These are phyloP conservation scores for Brachypodium distachyon DNA, from an alignment of 202 grass and related monocot species.

Conservation along the genomic window DNA sequence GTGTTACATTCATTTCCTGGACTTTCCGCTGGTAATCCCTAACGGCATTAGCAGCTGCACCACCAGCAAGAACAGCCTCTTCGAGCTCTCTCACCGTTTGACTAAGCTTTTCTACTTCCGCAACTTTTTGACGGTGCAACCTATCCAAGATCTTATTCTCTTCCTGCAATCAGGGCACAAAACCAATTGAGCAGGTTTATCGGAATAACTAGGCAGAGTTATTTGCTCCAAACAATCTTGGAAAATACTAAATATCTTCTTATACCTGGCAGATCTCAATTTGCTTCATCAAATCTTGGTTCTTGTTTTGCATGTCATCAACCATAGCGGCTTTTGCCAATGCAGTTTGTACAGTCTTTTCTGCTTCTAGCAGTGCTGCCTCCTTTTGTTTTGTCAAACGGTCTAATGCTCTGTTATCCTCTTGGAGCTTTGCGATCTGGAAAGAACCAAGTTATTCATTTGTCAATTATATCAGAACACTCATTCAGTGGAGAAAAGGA, in stretches of 20 bases:
- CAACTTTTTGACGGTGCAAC: constrained; percentile 93
- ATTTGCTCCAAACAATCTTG: not conserved
- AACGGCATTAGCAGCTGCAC: constrained; percentile 90
- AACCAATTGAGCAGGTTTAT: not conserved
- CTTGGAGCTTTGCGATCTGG: constrained; percentile 90
- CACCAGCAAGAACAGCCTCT: constrained; percentile 92
- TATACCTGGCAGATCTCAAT: constrained; percentile 97
- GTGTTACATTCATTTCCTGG: constrained; percentile 92
- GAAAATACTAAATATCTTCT: not conserved
- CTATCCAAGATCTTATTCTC: constrained; percentile 98
- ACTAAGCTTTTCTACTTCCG: constrained; percentile 91
- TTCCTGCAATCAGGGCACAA: constrained; percentile 42
- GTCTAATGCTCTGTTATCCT: constrained; percentile 93
- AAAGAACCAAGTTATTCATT: constrained; percentile 21
- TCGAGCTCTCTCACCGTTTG: constrained; percentile 96
- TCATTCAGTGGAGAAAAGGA: not conserved
- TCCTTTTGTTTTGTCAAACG: constrained; percentile 94
- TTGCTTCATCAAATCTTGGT: constrained; percentile 95
- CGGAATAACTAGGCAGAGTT: not conserved
- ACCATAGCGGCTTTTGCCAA: constrained; percentile 93
- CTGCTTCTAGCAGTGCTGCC: constrained; percentile 78
- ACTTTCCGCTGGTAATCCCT: constrained; percentile 96
- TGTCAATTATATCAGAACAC: not conserved
- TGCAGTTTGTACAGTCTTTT: constrained; percentile 86
- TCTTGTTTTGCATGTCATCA: constrained; percentile 98